These are phyloP conservation scores for Balakata baccata DNA, from an alignment of 345 rosid genomes.

Conservation along the genomic window DNA sequence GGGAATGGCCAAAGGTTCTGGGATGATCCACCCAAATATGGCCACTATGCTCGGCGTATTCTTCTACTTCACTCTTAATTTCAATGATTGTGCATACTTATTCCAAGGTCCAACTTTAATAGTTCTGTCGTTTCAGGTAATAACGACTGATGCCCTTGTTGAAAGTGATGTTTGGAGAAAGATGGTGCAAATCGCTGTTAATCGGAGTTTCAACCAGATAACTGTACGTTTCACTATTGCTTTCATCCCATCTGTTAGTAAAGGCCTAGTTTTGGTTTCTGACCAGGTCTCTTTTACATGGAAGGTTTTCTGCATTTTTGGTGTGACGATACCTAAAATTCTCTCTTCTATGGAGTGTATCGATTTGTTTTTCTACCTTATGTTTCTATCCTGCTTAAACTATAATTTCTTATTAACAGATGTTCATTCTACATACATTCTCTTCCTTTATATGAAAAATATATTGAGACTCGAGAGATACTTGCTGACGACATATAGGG, in stretches of 20 bases:
- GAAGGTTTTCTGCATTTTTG: background rate
- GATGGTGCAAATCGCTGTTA: slow-evolving; percentile 80
- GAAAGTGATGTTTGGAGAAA: slow-evolving; percentile 84
- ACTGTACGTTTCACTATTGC: slow-evolving; percentile 53
- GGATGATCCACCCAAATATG: slow-evolving; percentile 99
- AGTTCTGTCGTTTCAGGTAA: slow-evolving; percentile 51
- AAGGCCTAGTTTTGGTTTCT: background rate
- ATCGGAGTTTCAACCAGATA: slow-evolving; percentile 94
- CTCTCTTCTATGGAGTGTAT: background rate
- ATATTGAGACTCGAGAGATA: background rate
- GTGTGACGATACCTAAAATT: background rate
- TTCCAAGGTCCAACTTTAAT: slow-evolving; percentile 10
- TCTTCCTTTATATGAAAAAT: background rate
- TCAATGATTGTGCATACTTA: background rate
- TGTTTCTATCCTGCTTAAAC: background rate
- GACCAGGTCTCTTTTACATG: background rate
- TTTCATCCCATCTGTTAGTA: slow-evolving; percentile 5
- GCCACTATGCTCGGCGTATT: slow-evolving; percentile 92
- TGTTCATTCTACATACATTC: background rate
- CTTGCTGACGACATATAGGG: background rate
- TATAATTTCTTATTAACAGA: background rate
- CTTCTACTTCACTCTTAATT: slow-evolving; percentile 23
- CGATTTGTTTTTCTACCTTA: background rate
- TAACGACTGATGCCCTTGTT: slow-evolving; percentile 85
- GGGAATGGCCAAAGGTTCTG: slow-evolving; percentile 98